A percentile compares a stretch with the other conserved stretches of the same genome.
These are phyloP conservation scores for Tolypocladium tropicale DNA, from an alignment of 2,329 filamentous ascomycete genomes.

Conservation along the genomic window DNA sequence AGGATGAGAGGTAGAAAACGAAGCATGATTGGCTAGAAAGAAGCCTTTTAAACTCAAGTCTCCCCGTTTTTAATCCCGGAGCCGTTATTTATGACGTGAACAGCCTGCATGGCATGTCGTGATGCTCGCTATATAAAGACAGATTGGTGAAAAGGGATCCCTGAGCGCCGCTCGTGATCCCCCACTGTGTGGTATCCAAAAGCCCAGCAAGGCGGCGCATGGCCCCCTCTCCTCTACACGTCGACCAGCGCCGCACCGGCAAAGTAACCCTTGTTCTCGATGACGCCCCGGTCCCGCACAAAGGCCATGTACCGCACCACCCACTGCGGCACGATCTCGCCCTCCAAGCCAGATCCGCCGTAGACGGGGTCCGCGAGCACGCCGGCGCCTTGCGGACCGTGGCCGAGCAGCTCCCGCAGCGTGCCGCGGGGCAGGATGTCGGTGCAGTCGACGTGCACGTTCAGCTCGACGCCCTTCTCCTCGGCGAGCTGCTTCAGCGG, in stretches of 20 bases:
- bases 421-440: conserved; percentile 84
- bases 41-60: background rate
- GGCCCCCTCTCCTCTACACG: conserved; percentile 1
- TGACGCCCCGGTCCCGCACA: conserved; percentile 84
- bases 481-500: conserved; percentile 79
- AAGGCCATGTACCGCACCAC: conserved; percentile 97
- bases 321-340: conserved; percentile 81
- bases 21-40: conserved; percentile 76
- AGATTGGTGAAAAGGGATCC: background rate
- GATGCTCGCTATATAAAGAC: conserved; percentile 20
- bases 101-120: conserved; percentile 4
- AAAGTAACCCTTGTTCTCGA: conserved; percentile 98
- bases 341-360: conserved; percentile 49
- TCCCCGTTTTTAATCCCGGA: background rate
- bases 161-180: background rate
- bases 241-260: conserved; percentile 60
- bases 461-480: conserved; percentile 68
- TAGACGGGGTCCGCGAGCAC: conserved; percentile 55
- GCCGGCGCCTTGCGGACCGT: conserved; percentile 60
- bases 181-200: background rate
- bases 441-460: conserved; percentile 90
- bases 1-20: conserved; percentile 89
- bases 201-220: background rate
- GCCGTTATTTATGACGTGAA: background rate
- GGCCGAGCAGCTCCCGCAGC: conserved; percentile 70